A percentile compares a stretch with the other conserved stretches of the same genome.
phyloP scores from a whole-genome alignment of 2,329 filamentous ascomycete species.

The Cytospora piceae region DNA sequence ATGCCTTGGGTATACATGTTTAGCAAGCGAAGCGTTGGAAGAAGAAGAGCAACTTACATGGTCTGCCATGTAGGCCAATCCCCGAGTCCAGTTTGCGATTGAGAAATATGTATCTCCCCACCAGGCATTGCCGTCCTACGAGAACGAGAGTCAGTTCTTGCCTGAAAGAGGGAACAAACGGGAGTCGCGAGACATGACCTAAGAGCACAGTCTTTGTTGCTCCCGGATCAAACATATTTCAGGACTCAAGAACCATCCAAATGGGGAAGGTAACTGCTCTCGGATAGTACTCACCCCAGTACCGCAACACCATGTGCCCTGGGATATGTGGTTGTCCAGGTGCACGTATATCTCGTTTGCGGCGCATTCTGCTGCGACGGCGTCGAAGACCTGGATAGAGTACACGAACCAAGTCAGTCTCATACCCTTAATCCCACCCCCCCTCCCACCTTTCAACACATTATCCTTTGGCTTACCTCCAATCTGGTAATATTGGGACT shows the following conservation, averaged over 20 bases:
- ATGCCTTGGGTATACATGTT: slow-evolving; percentile 35
- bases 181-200: too few species aligned
- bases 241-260: too few species aligned
- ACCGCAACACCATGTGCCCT: slow-evolving; percentile 53
- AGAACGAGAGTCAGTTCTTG: too few species aligned
- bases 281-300: too few species aligned
- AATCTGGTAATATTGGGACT: slow-evolving; percentile 51
- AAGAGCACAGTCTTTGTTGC: too few species aligned
- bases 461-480: slow-evolving; percentile 36
- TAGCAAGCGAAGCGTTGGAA: neutral
- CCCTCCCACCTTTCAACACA: too few species aligned
- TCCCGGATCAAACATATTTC: too few species aligned
- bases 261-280: too few species aligned
- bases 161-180: too few species aligned
- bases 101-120: slow-evolving; percentile 58
- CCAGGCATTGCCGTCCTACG: slow-evolving; percentile 58
- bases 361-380: slow-evolving; percentile 54
- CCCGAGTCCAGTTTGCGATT: slow-evolving; percentile 57
- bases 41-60: slow-evolving; percentile 42
- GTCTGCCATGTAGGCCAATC: slow-evolving; percentile 55
- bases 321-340: slow-evolving; percentile 56
- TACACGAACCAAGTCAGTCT: slow-evolving; percentile 10
- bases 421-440: too few species aligned
- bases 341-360: slow-evolving; percentile 53
- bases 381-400: slow-evolving; percentile 51